These are phyloP conservation scores for Juncus inflexus DNA, from an alignment of 176 grass and related monocot species.

Conservation along the genomic window DNA sequence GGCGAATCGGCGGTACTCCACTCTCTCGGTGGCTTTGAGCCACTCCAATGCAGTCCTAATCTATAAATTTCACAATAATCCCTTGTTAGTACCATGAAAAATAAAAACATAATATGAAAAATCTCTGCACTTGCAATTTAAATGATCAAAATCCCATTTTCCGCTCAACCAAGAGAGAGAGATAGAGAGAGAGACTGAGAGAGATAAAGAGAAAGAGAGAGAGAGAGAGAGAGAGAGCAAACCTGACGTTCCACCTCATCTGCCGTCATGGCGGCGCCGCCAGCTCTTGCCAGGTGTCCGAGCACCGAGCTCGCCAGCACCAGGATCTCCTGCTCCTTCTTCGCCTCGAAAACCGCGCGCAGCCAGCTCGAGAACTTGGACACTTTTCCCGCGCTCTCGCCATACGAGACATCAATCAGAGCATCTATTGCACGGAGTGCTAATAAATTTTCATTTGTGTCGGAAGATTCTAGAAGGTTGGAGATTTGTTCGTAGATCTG, in stretches of 20 bases:
- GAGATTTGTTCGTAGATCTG: slow-evolving; percentile 89
- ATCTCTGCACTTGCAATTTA: too few relatives aligned
- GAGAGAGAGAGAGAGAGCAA: slow-evolving; percentile 1
- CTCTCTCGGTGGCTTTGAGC: slow-evolving; percentile 68
- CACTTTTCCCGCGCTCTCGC: slow-evolving; percentile 92
- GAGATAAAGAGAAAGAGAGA: not conserved
- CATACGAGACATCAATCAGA: slow-evolving; percentile 79
- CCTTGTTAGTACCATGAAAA: slow-evolving; percentile 2
- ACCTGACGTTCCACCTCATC: slow-evolving; percentile 95
- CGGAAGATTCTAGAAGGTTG: slow-evolving; percentile 57
- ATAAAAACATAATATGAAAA: slow-evolving; percentile 7
- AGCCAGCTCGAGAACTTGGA: slow-evolving; percentile 77
- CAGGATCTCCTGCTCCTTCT: slow-evolving; percentile 82
- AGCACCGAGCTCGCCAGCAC: slow-evolving; percentile 85
- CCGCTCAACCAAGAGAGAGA: too few relatives aligned
- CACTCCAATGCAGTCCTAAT: slow-evolving; percentile 95
- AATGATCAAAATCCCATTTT: too few relatives aligned
- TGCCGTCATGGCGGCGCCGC: slow-evolving; percentile 90
- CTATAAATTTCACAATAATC: slow-evolving; percentile 29
- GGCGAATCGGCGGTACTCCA: slow-evolving; percentile 93
- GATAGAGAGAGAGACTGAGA: too few relatives aligned
- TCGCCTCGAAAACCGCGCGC: slow-evolving; percentile 76
- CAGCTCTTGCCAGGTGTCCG: slow-evolving; percentile 79
- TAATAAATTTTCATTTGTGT: slow-evolving; percentile 70
- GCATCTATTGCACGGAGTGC: slow-evolving; percentile 82